A percentile compares a stretch with the other conserved stretches of the same genome.
phyloP scores from a whole-genome alignment of 2,329 filamentous ascomycete genomes.

The Fusarium sp. region DNA sequence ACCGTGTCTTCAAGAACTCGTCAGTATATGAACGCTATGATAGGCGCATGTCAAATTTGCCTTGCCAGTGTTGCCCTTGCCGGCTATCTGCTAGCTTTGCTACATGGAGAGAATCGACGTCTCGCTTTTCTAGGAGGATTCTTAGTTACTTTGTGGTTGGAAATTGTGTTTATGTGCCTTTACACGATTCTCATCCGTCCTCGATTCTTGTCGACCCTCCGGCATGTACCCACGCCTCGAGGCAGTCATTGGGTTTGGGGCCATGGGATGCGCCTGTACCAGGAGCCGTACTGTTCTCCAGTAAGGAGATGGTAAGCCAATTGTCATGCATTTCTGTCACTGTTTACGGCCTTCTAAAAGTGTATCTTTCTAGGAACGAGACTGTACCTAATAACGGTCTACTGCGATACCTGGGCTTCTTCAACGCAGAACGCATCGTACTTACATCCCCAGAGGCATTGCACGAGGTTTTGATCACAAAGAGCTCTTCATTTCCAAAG shows the following conservation, averaged over 20 bases:
- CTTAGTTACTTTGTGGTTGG: fast-evolving
- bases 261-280: conserved; percentile 59
- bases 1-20: not conserved
- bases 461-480: conserved; percentile 76
- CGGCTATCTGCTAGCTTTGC: not conserved
- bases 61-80: not conserved
- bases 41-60: not conserved
- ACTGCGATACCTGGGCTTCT: conserved; percentile 74
- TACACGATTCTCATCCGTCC: conserved; percentile 65
- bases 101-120: not conserved
- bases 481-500: conserved; percentile 79
- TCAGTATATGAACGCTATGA: not conserved
- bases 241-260: conserved; percentile 64
- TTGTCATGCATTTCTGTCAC: not conserved
- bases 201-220: conserved; percentile 64
- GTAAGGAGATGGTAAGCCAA: conserved; percentile 63
- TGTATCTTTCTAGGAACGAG: conserved; percentile 66
- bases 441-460: conserved; percentile 74
- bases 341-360: conserved; percentile 3
- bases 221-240: conserved; percentile 61
- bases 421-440: conserved; percentile 74
- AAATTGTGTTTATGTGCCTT: conserved; percentile 52
- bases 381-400: conserved; percentile 77
- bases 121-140: not conserved
- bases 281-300: conserved; percentile 59